Percentiles rank a stretch among this genome's conserved stretches.
phyloP scores from a whole-genome alignment of 1,284 basidiomycete species.

The Fomitopsis palustris region DNA sequence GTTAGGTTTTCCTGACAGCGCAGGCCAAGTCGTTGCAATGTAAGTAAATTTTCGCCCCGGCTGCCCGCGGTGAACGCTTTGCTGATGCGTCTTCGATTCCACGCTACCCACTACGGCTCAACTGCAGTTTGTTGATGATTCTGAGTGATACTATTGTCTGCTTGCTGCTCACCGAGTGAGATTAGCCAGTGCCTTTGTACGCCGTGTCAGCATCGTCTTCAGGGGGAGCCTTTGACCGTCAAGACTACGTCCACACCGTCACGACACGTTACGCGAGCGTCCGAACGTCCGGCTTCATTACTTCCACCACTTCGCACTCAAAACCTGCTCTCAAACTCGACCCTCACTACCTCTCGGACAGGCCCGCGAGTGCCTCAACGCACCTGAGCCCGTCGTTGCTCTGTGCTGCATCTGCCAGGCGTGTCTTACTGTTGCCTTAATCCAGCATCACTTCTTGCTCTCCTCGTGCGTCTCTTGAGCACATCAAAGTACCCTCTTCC shows the following conservation, averaged over 20 bases:
- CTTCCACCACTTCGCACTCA: constrained; percentile 20
- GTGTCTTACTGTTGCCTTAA: constrained; percentile 31
- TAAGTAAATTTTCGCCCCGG: constrained; percentile 7
- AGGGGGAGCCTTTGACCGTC: constrained; percentile 25
- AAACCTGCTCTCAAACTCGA: constrained; percentile 1
- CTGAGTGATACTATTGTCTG: constrained; percentile 9
- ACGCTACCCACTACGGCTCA: background rate
- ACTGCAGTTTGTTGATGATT: constrained; percentile 1
- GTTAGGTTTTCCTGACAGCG: background rate
- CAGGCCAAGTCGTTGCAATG: constrained; percentile 1
- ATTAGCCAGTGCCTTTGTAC: constrained; percentile 4
- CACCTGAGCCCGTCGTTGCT: constrained; percentile 24
- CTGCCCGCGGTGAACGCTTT: constrained; percentile 7
- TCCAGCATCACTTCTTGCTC: constrained; percentile 39
- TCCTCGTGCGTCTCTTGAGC: constrained; percentile 43
- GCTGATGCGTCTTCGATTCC: constrained; percentile 3
- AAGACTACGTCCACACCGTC: constrained; percentile 23
- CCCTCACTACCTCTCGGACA: constrained; percentile 4
- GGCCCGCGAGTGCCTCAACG: constrained; percentile 5
- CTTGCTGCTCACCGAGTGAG: constrained; percentile 5
- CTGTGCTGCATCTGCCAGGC: constrained; percentile 26
- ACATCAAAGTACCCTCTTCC: constrained; percentile 37
- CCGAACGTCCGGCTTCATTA: constrained; percentile 24
- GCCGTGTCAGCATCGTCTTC: constrained; percentile 7
- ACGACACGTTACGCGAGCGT: constrained; percentile 30